Base-by-base conservation (phyloP, 306 rosid genomes). In the Cucurbita argyrosperma region DNA sequence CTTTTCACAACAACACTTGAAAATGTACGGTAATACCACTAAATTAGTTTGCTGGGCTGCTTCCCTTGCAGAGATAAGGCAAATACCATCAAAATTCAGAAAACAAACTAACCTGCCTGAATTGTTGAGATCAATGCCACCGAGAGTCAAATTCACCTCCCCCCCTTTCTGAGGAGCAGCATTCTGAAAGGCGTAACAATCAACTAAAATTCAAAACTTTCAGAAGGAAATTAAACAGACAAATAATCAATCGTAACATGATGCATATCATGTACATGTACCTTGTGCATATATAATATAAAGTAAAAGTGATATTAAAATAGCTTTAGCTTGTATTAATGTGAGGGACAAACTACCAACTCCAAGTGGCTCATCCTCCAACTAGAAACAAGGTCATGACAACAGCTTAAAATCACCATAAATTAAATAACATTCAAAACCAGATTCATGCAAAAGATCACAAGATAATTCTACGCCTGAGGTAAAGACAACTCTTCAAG, bases 111-210 rank as follows among this genome's bases (percentile, higher is more conserved):
- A 95, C 99, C 99, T 95, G 92, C 99, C 97, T 88, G 99, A 89
- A 88, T 91, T 95, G 96, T 95, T 95, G 96, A 95, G 99, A 76
- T 95, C 99, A 80, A 91, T 95, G 80, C 99, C 99, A 63, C 99
- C 99, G 7, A 95, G 96, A 74, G 96, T 95, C 87, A 95, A 84
- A 86, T 95, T 89, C 77, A 82, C 97, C 82, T 91, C 99, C 80
- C 86, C 86, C 61, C 93, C 99, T 86, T 80, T 91, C 61, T 68
- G 85, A 79, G 88, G 85, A 82, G 83, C 88, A 47, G 84, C 88
- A 83, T 82, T 88, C 97, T 95, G 86, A 56, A 77, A 77, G 43
- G 70, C 50, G 74, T 7, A 70, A 51, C 59, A 38, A 55, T 39
- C 30, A 39, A 72, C 26, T 72, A 54, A 37, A 39, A 37, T 72